A percentile compares a stretch with the other conserved stretches of the same genome.
Conservation (phyloP, 768 basidiomycete species). For the Leccinum uliginosum region DNA sequence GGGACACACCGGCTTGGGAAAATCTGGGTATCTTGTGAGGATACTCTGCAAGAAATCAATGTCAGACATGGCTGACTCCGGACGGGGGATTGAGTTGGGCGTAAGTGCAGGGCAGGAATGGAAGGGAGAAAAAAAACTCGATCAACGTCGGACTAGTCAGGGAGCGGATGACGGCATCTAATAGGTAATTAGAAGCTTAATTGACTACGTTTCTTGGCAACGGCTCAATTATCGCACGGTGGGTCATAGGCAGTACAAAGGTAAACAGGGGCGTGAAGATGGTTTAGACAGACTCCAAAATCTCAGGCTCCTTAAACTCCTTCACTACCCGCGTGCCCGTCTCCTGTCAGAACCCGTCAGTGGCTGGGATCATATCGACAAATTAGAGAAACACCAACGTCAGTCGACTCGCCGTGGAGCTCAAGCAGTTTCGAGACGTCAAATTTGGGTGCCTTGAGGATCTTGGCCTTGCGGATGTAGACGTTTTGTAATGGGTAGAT, state of each 20-base stretch:
- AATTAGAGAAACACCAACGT: slow-evolving; percentile 49
- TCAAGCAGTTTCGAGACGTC: slow-evolving; percentile 94
- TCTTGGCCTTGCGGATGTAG: slow-evolving; percentile 98
- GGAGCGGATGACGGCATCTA: not conserved
- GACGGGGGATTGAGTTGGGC: not conserved
- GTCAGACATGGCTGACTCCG: slow-evolving; percentile 58
- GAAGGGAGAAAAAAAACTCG: slow-evolving; percentile 3
- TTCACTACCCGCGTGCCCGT: slow-evolving; percentile 90
- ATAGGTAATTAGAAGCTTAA: slow-evolving; percentile 3
- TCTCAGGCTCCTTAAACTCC: slow-evolving; percentile 98
- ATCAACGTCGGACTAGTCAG: not conserved
- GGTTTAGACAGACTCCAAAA: slow-evolving; percentile 84
- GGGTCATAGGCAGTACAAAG: slow-evolving; percentile 35
- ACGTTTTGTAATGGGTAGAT: slow-evolving; percentile 99
- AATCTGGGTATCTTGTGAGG: slow-evolving; percentile 64
- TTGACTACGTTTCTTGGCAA: not conserved
- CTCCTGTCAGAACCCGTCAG: slow-evolving; percentile 51
- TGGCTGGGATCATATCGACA: not conserved
- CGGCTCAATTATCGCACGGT: slow-evolving; percentile 1
- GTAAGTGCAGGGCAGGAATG: not conserved
- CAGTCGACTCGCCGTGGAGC: slow-evolving; percentile 91
- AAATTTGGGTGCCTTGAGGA: slow-evolving; percentile 96
- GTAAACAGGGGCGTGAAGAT: slow-evolving; percentile 29
- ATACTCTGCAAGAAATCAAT: slow-evolving; percentile 63
- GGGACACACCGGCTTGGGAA: slow-evolving; percentile 77